Conservation (phyloP, 495 filamentous ascomycete species). For the Parachaetomium inaequale region DNA sequence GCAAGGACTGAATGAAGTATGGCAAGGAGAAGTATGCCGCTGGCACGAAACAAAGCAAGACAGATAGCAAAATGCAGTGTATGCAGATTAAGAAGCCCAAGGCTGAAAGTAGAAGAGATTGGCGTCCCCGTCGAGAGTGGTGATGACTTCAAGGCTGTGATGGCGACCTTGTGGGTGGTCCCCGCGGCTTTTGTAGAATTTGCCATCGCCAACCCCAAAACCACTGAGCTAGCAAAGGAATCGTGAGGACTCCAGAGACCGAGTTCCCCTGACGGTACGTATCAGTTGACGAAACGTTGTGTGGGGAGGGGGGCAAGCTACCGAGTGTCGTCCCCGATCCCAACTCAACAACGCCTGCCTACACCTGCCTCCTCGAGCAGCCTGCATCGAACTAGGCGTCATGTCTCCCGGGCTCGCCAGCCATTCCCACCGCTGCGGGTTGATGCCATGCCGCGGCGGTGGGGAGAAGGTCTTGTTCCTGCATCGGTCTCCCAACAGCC, state of each 20-base stretch:
- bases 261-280: constrained; percentile 20
- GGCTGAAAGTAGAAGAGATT: constrained; percentile 34
- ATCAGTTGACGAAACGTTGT: constrained; percentile 7
- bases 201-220: constrained; percentile 17
- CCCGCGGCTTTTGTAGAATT: constrained; percentile 34
- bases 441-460: constrained; percentile 20
- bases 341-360: neutral
- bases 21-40: constrained; percentile 3
- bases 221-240: constrained; percentile 20
- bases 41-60: constrained; percentile 11
- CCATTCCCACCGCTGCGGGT: constrained; percentile 22
- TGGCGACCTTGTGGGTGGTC: constrained; percentile 18
- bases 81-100: constrained; percentile 23
- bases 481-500: constrained; percentile 10
- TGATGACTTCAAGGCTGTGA: constrained; percentile 26
- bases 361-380: neutral
- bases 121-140: constrained; percentile 15
- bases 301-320: neutral
- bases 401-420: constrained; percentile 12
- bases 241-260: constrained; percentile 13
- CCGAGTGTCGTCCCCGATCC: constrained; percentile 5
- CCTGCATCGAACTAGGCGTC: neutral
- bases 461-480: constrained; percentile 8
- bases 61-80: constrained; percentile 17
- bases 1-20: too few species aligned